Evolutionary conservation across 768 basidiomycete genomes (phyloP), one percentile per base, ranked within the genome.

Genomic region (Boletus rubropictus): DNA sequence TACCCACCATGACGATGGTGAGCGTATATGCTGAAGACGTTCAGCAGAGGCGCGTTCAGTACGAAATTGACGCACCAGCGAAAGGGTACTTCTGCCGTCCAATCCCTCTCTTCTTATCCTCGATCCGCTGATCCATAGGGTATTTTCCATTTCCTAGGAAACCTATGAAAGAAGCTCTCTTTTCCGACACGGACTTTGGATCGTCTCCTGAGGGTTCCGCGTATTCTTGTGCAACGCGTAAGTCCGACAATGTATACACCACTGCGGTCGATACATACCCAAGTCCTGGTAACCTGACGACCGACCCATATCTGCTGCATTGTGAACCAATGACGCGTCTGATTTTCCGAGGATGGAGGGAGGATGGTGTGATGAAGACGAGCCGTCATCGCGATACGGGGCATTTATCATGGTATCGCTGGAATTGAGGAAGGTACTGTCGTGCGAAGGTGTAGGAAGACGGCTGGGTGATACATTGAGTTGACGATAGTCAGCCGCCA

Each of bases 21-120:
- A 86, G 64, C 1, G 63, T 58, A 74, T 81, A 96, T 11, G 82
- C 85, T 82, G 60, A 37, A 27, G 7, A 27, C 27, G 15, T 40
- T 61, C 25, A 53, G 42, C 21, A 42, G 4, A 34, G 22, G 7
- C 5, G 48, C 15, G 18, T 20, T 33, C 7, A 4, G 15, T 12
- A 36, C 10, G 20, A 31, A 33, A 11, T 18, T 1, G 25, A 70
- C 79, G 51, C 50, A 91, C 91, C 86, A 35, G 84, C 76, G 51
- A 84, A 80, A 27, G 90, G 89, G 63, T 86, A 77, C 51, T 64
- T 78, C 67, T 97, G 95, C 18, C 88, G 76, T 7, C 86, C 87
- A 39, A 95, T 77, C 1, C 91, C 90, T 25, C 85, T 76, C 61
- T 79, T 86, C 73, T 95, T 95, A 60, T 89, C 76, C 60, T 93